phyloP scores from a whole-genome alignment of 768 basidiomycete species.

The Russula ochroleuca region DNA sequence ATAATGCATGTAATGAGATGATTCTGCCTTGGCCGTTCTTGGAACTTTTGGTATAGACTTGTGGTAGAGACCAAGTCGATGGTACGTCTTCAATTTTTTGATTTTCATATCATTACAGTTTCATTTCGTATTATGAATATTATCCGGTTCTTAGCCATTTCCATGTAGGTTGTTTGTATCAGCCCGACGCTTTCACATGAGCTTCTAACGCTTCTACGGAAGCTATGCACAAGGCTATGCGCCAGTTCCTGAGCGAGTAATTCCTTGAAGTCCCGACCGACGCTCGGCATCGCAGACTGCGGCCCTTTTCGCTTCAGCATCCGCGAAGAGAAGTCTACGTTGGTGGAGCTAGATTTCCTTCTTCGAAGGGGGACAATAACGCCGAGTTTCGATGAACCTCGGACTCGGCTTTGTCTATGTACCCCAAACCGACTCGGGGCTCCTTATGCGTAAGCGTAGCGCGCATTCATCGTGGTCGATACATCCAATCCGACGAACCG shows the following conservation, averaged over 20 bases:
- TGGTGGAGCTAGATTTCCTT: background rate
- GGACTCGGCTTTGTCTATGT: slow-evolving; percentile 58
- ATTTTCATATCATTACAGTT: background rate
- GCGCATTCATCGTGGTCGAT: slow-evolving; percentile 73
- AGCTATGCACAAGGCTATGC: background rate
- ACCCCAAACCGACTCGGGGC: slow-evolving; percentile 63
- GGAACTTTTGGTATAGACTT: slow-evolving; percentile 42
- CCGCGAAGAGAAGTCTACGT: background rate
- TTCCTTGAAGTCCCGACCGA: background rate
- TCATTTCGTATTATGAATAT: background rate
- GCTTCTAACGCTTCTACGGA: background rate
- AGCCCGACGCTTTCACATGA: background rate
- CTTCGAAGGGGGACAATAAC: background rate
- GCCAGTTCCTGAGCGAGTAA: background rate
- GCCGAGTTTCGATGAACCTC: slow-evolving; percentile 1
- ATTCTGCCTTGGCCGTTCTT: slow-evolving; percentile 6
- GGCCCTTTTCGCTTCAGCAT: slow-evolving; percentile 13
- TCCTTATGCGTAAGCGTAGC: slow-evolving; percentile 76
- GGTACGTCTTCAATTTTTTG: slow-evolving; percentile 38
- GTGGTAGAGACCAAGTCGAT: slow-evolving; percentile 84
- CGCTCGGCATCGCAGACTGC: background rate
- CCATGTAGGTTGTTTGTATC: background rate
- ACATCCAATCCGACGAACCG: slow-evolving; percentile 51
- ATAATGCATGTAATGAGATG: background rate
- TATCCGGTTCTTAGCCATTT: background rate